phyloP scores from a whole-genome alignment of 139 green algal species.

The Chlamydomonas sp. region DNA sequence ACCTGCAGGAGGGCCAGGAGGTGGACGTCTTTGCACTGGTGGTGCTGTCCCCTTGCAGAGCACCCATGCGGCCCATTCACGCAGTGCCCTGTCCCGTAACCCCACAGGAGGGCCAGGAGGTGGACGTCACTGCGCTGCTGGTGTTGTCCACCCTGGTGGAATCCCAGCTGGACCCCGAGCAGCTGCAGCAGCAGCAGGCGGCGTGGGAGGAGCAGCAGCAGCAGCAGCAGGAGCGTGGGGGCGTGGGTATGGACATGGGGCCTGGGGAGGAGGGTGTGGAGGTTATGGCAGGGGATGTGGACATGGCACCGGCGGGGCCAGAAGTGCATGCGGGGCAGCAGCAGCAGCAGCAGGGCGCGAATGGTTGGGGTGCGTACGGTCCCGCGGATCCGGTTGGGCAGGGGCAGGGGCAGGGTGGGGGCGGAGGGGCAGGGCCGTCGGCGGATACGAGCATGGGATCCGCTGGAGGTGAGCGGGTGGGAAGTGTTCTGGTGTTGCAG shows the following conservation, averaged over 20 bases:
- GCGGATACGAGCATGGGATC: no score
- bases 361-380: no score
- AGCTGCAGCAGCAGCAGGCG: background rate
- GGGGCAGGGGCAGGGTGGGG: no score
- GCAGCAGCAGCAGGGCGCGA: background rate
- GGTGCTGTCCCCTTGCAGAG: no score
- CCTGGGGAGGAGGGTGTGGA: background rate
- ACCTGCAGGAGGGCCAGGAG: slow-evolving; percentile 9
- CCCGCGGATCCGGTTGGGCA: no score
- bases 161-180: slow-evolving; percentile 2
- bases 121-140: slow-evolving; percentile 67
- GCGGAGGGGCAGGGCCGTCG: no score
- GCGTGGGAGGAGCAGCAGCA: background rate
- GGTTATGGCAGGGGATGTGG: background rate
- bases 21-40: background rate
- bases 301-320: background rate
- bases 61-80: background rate
- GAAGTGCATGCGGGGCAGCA: background rate
- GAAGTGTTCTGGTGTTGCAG: no score
- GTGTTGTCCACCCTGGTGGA: slow-evolving; percentile 67
- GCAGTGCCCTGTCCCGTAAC: background rate
- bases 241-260: background rate
- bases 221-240: background rate
- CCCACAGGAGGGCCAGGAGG: slow-evolving; percentile 42
- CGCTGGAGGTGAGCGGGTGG: no score